Evolutionary conservation across 2,329 filamentous ascomycete species (phyloP), one percentile per base, ranked within the genome.

Genomic region (Hymenoscyphus scutula): DNA sequence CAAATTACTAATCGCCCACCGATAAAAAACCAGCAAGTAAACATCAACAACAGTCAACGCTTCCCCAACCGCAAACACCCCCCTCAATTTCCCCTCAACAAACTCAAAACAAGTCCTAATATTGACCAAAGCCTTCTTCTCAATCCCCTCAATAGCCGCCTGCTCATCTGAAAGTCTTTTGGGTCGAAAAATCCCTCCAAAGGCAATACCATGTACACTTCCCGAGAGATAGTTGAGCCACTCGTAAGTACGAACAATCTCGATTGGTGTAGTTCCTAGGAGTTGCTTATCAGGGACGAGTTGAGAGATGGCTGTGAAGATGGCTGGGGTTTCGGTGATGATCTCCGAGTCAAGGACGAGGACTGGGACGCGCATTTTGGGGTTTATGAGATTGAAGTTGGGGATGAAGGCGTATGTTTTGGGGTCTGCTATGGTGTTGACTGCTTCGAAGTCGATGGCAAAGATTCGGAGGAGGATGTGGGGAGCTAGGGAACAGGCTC

Each of bases 241-340:
- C 27, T 56, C 53, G 19, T 56, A 37, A 6, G 23, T 29, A 29
- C 32, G 30, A 2, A 56, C 17, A 3, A 13, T 71, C 13, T 77
- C 74, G 1, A 75, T 30, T 0, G 62, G 63, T 1, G 69, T 73
- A 29, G 59, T 64, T 10, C 75, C 75, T 27, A 76, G 51, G 23
- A 77, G 60, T 6, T 72, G 62, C 7, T 62, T 62, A 2, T 73
- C 66, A 1, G 74, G 73, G 2, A 56, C 68, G 2, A 77, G 68
- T 1, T 72, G 68, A 3, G 74, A 69, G 45, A 77, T 72, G 7
- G 66, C 67, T 4, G 73, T 76, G 8, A 70, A 57, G 29, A 78
- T 70, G 1, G 75, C 74, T 0, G 74, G 72, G 4, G 64, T 64
- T 59, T 77, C 76, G 4, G 74, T 77, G 63, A 77, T 72, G 13